Evolutionary conservation across 352 stramenopile genomes (phyloP), one percentile per base, ranked within the genome.

Genomic region (Phytopythium kandeliae): DNA sequence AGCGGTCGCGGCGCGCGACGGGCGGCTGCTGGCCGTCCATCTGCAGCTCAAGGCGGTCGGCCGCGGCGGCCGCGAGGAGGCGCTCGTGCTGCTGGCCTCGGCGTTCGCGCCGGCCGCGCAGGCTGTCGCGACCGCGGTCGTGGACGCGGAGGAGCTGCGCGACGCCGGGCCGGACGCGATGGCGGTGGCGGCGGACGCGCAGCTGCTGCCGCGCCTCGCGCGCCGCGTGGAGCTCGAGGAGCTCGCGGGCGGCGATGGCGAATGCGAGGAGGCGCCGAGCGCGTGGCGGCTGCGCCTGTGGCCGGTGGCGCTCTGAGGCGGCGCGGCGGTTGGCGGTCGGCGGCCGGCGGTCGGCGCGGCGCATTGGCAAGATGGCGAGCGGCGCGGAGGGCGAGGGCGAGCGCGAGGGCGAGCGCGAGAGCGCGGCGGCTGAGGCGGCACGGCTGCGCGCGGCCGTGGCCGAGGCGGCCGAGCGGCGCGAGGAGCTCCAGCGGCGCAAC

Each of bases 401-500:
- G n/a, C n/a, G n/a, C n/a, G 63, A 72, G 42, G 74, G 84, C 9
- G 74, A 89, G 4, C 67, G 85, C 10, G 69, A 77, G n/a, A n/a
- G n/a, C 30, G 60, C 64, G 11, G 52, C 56, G 34, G 58, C 62
- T 22, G 75, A 87, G 48, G 65, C 60, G 4, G 51, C 48, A 19
- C 60, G 74, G 15, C 63, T 92, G 25, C 78, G 74, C 17, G 51
- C 54, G 1, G 65, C 65, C 10, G 86, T 90, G 49, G 51, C 74
- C 10, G 71, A 86, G 41, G 69, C 72, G 25, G 52, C 61, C 28
- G 71, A 88, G 43, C 55, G 71, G 21, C 73, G 69, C 4, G 78
- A 90, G 15, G 74, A 85, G 57, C 58, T 90, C 4, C 78, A 90
- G 59, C 78, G 88, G 48, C 78, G 71, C 51, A 92, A 92, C 49